phyloP scores from a whole-genome alignment of 148 eudicot species.

The Gaultheria prostrata region DNA sequence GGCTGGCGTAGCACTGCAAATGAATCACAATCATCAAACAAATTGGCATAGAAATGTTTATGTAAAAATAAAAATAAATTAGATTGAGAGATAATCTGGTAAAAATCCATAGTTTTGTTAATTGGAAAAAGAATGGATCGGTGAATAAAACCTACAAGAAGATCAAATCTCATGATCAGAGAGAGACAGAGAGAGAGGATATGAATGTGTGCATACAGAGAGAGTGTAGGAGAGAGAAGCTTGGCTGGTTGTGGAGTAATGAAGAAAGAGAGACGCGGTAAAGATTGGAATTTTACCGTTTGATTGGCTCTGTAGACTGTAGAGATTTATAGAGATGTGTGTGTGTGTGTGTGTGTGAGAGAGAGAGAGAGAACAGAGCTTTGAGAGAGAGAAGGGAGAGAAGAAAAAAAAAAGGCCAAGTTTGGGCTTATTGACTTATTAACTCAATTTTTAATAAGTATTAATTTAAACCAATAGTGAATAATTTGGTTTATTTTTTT shows the following conservation, averaged over 20 bases:
- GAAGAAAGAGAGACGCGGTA: background rate
- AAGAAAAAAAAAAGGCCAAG: too few species aligned
- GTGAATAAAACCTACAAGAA: background rate
- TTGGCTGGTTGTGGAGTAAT: background rate
- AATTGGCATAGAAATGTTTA: background rate
- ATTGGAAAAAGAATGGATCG: background rate
- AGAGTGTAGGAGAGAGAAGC: background rate
- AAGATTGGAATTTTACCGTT: background rate
- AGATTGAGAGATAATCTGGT: background rate
- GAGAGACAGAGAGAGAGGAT: background rate
- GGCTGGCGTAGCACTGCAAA: slow-evolving; percentile 18
- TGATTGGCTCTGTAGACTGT: background rate
- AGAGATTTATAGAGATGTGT: background rate
- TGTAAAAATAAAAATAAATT: too few species aligned
- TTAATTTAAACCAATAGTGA: too few species aligned
- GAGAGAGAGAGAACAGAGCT: background rate
- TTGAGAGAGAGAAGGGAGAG: too few species aligned
- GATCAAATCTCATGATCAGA: slow-evolving; percentile 2
- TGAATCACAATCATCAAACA: background rate
- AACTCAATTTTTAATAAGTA: too few species aligned
- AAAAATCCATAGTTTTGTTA: background rate
- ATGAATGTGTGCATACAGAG: background rate
- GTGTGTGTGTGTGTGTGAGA: too few species aligned
- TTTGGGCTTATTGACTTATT: too few species aligned
- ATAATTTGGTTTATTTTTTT: too few species aligned